Evolutionary conservation across 164 flowering plant genomes (phyloP), one percentile per base, ranked within the genome.

Genomic region (Vitis labrusca): DNA sequence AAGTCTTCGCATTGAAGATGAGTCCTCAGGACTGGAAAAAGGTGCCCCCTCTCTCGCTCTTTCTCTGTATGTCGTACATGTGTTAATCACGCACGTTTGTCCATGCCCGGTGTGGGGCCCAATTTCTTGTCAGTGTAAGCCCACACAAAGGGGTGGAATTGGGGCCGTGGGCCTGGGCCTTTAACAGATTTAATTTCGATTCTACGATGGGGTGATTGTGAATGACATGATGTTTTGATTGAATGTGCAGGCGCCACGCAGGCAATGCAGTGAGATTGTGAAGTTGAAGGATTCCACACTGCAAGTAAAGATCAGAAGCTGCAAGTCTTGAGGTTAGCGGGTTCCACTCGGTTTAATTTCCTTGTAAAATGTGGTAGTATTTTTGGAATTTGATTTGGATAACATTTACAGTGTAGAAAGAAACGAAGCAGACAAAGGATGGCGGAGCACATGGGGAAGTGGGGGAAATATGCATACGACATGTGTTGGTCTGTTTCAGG

Each of bases 231-330:
- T 51, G 17, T 61, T 27, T 27, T 64, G 66, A 50, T 53, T 70
- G 55, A 4, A 16, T 37, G 55, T 47, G 74, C 86, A 87, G 93
- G 88, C 79, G 47, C 84, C 84, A 1, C 78, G 85, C 0, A 87
- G 95, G 69, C 88, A 89, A 8, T 90, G 97, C 77, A 84, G 90
- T 19, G 89, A 87, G 56, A 77, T 87, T 1, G 49, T 66, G 61
- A 75, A 79, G 14, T 50, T 74, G 56, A 57, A 62, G 61, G 37
- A 66, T 2, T 66, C 74, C 5, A 71, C 58, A 10, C 14, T 89
- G 77, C 70, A 55, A 57, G 71, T 86, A 57, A 75, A 72, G 64
- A 76, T 86, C 16, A 76, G 89, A 63, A 84, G 76, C 30, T 89
- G 92, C 79, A 78, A 73, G 15, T 16, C 66, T 0, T 49, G 68